These are phyloP conservation scores for Onygenales sp. DNA, from an alignment of 2,329 filamentous ascomycete genomes.

Conservation along the genomic window DNA sequence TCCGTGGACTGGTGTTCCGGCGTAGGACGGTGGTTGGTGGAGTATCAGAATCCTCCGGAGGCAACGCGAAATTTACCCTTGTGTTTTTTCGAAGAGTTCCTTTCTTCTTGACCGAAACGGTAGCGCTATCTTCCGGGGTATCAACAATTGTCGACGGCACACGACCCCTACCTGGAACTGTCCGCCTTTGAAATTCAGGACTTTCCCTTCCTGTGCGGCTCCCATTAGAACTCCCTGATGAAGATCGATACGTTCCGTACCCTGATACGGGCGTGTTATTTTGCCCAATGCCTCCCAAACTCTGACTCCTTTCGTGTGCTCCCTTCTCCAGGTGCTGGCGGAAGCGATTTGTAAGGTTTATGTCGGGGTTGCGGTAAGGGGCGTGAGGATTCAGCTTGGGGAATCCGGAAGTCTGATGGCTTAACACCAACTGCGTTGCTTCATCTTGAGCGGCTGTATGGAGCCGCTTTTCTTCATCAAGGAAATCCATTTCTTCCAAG, in stretches of 20 bases:
- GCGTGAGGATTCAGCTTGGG: constrained; percentile 40
- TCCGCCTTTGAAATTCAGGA: constrained; percentile 4
- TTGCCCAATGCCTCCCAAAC: constrained; percentile 9
- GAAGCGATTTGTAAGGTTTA: constrained; percentile 22
- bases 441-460: constrained; percentile 52
- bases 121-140: constrained; percentile 1
- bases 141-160: neutral
- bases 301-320: constrained; percentile 37
- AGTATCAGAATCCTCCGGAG: constrained; percentile 18
- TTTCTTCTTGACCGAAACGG: constrained; percentile 11
- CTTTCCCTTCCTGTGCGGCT: constrained; percentile 7
- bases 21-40: constrained; percentile 3
- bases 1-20: constrained; percentile 13
- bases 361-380: constrained; percentile 36
- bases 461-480: constrained; percentile 43
- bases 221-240: constrained; percentile 13
- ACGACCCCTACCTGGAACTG: neutral
- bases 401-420: constrained; percentile 47
- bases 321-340: constrained; percentile 36
- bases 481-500: constrained; percentile 49
- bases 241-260: constrained; percentile 7
- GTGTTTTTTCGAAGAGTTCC: constrained; percentile 24
- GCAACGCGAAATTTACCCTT: constrained; percentile 31
- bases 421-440: constrained; percentile 55
- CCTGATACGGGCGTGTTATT: neutral